Base-by-base conservation (phyloP, 2,329 filamentous ascomycete genomes). In the Aureobasidium sp. region DNA sequence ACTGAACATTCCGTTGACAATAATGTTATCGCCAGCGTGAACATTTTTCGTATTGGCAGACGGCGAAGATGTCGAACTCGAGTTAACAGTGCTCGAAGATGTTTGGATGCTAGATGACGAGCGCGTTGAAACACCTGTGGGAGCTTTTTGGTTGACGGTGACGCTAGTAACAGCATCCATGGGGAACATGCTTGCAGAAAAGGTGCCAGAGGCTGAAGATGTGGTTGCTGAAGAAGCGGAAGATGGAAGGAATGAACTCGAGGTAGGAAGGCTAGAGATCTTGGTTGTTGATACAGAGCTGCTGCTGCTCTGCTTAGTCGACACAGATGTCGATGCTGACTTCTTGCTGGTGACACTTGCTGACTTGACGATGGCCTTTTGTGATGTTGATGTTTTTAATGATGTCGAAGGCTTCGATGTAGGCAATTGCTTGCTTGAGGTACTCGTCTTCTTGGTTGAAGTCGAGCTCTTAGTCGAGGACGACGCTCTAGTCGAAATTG, bases 261-360 rank as follows among this genome's bases (percentile, higher is more conserved):
- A 21, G 21, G 21, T 21, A 21, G 21, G 21, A 21, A 21, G 21
- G 21, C 21, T 21, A 21, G 21, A 44, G 36, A 3, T 39, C 29
- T 27, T 55, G 3, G 7, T 7, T 45, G 16, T 42, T 16, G 51
- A 48, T 29, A 4, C 2, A 36, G 48, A 51, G 37, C 51, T 55
- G 39, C 51, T 55, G 39, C 41, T 47, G 32, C 54, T 58, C 42
- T 37, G 54, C 42, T 58, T 58, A 25, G 13, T 58, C 21, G 54
- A 58, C 5, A 37, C 32, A 37, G 54, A 41, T 14, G 32, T 47
- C 42, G 9, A 29, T 14, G 42, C 30, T 7, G 54, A 47, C 42
- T 57, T 57, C n/a, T 27, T 21, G 16, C 53, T 57, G 2, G 53
- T 34, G 21, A 57, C 53, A 37, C 41, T 47, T 2, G 53, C 37